A percentile compares a stretch with the other conserved stretches of the same genome.
These are phyloP conservation scores for Colletotrichum kahawae DNA, from an alignment of 2,329 filamentous ascomycete genomes.

Conservation along the genomic window DNA sequence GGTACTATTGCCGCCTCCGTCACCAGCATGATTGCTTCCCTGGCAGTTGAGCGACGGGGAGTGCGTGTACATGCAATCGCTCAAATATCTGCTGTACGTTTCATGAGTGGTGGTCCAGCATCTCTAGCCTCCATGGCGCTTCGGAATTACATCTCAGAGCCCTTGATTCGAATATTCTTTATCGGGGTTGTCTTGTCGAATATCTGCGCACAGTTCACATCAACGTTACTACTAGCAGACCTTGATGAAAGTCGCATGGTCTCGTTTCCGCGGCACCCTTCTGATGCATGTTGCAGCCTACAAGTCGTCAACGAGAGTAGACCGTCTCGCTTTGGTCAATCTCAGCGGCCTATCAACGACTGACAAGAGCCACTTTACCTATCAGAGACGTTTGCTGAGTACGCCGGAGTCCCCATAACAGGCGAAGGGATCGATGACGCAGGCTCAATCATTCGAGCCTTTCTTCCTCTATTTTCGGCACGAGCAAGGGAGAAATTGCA, in stretches of 20 bases:
- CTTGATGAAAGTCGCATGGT: neutral
- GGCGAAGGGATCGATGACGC: neutral
- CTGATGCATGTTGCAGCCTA: neutral
- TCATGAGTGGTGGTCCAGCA: neutral
- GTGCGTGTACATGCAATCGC: neutral
- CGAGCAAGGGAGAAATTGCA: neutral
- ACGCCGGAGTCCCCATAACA: neutral
- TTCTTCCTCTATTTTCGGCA: neutral
- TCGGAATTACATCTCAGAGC: neutral
- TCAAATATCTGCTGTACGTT: neutral
- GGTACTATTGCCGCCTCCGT: neutral
- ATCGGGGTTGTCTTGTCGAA: neutral
- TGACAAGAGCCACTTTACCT: neutral
- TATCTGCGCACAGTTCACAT: neutral
- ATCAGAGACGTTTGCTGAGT: neutral
- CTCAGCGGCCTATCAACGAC: neutral
- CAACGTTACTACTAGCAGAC: neutral
- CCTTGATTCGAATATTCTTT: neutral
- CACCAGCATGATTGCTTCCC: neutral
- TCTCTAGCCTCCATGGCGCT: neutral
- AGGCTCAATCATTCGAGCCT: neutral
- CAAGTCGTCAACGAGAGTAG: neutral
- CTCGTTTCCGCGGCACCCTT: neutral
- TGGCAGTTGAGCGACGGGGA: neutral
- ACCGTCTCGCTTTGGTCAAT: neutral